phyloP scores from a whole-genome alignment of 2,329 filamentous ascomycete genomes.

The Ceratocystis cacaofunesta region DNA sequence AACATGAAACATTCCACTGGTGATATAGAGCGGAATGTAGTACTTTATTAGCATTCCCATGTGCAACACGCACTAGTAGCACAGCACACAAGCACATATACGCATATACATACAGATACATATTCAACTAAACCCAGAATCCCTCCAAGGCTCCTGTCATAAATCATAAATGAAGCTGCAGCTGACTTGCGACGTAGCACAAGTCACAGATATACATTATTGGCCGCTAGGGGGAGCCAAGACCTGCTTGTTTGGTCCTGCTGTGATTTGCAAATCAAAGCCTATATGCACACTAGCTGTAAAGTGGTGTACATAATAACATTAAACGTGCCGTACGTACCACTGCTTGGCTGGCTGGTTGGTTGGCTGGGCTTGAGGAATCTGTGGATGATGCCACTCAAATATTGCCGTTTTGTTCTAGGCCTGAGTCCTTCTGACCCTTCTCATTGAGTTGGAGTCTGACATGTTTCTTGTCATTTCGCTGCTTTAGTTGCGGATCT shows the following conservation, averaged over 20 bases:
- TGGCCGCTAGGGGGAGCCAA: neutral
- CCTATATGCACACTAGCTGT: neutral
- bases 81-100: neutral
- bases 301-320: neutral
- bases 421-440: neutral
- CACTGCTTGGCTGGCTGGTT: neutral
- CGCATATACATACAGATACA: too few relatives aligned
- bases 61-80: neutral
- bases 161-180: neutral
- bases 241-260: neutral
- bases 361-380: neutral
- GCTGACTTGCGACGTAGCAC: neutral
- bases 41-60: conserved; percentile 1
- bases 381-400: neutral
- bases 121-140: neutral
- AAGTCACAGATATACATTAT: conserved; percentile 1
- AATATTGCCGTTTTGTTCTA: neutral
- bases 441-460: neutral
- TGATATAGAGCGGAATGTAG: conserved; percentile 1
- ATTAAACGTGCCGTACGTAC: too few relatives aligned
- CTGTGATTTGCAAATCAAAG: neutral
- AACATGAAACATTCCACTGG: conserved; percentile 4
- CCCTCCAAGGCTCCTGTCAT: neutral
- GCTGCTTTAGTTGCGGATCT: neutral
- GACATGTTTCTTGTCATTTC: neutral